Evolutionary conservation across 345 rosid species (phyloP).

Genomic region (Lepidium aucheri): DNA sequence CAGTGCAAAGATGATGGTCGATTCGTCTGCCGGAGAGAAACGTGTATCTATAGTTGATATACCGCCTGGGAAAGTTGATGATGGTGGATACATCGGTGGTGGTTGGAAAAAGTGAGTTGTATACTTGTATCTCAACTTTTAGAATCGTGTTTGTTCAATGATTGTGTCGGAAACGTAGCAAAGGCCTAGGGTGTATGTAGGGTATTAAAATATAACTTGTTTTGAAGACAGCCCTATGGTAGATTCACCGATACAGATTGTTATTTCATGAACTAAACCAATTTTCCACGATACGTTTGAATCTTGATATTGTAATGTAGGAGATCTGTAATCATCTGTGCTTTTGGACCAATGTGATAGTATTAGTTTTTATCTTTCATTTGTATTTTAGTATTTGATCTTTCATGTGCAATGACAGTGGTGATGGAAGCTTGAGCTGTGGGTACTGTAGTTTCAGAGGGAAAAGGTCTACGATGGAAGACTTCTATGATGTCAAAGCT

Average conservation of each 20-base stretch:
- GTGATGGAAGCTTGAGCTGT: slow-evolving; percentile 81
- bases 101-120: slow-evolving; percentile 77
- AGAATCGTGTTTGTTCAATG: neutral
- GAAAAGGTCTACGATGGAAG: slow-evolving; percentile 95
- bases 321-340: neutral
- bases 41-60: slow-evolving; percentile 32
- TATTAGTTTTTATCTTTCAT: neutral
- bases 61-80: slow-evolving; percentile 55
- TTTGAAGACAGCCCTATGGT: neutral
- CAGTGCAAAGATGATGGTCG: slow-evolving; percentile 66
- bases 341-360: neutral
- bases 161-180: neutral
- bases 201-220: neutral
- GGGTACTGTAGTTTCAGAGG: slow-evolving; percentile 95
- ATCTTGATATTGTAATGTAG: neutral
- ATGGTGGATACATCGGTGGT: slow-evolving; percentile 65
- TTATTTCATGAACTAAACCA: neutral
- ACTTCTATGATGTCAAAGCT: slow-evolving; percentile 72
- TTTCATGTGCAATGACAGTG: slow-evolving; percentile 61
- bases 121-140: neutral
- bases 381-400: neutral
- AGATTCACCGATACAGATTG: neutral
- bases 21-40: slow-evolving; percentile 46
- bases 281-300: neutral
- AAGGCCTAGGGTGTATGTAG: neutral